Percentiles rank a stretch among this genome's conserved stretches.
Evolutionary conservation across 2,329 filamentous ascomycete species (phyloP).

Genomic region (Cryphonectria japonica): DNA sequence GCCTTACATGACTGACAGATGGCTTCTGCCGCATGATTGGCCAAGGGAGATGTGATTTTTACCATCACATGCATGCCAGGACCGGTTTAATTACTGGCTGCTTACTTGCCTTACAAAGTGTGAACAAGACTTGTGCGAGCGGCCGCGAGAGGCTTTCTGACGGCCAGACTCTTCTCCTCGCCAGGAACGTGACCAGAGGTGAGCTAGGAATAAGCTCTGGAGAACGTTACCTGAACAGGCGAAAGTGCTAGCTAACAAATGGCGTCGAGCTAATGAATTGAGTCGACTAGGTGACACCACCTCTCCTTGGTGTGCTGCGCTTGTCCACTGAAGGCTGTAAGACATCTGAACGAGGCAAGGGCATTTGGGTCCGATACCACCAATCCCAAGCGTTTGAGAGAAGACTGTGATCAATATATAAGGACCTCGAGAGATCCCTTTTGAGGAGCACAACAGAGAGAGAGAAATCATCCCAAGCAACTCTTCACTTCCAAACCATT

Average conservation of each 20-base stretch:
- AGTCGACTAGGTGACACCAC: background rate
- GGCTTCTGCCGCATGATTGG: background rate
- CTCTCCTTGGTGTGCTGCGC: background rate
- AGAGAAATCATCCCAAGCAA: background rate
- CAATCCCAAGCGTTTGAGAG: background rate
- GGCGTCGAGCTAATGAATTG: background rate
- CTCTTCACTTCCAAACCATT: background rate
- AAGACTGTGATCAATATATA: conserved; percentile 9
- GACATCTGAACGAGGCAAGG: conserved; percentile 2
- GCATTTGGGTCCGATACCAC: background rate
- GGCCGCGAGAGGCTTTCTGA: conserved; percentile 5
- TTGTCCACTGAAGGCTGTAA: background rate
- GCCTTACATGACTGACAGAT: background rate
- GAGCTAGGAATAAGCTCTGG: background rate
- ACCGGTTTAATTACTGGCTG: too few species aligned
- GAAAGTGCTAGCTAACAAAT: background rate
- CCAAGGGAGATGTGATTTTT: background rate
- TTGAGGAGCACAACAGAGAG: too few species aligned
- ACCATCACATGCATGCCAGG: background rate
- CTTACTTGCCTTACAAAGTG: background rate
- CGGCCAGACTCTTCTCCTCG: background rate
- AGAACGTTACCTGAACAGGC: background rate
- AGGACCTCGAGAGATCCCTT: background rate
- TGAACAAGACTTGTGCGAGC: background rate
- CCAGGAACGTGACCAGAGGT: background rate